Conservation (phyloP, 192 early-diverging fungal genomes). For the Coemansia sp. region DNA sequence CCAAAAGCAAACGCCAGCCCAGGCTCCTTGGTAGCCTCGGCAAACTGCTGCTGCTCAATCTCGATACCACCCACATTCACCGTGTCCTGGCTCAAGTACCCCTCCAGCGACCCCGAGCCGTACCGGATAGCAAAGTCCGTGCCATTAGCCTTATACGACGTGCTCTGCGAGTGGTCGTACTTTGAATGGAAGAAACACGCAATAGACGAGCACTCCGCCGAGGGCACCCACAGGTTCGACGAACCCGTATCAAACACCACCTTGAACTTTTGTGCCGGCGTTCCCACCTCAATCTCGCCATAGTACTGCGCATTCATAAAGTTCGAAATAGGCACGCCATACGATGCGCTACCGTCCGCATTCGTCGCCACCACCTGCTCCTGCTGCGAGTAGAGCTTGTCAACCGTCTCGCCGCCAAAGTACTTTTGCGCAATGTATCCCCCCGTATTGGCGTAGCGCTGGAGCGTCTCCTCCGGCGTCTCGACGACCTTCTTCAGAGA, state of each 20-base stretch:
- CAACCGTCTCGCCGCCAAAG: conserved; percentile 53
- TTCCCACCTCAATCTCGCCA: conserved; percentile 83
- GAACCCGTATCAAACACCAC: conserved; percentile 95
- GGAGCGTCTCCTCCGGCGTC: conserved; percentile 60
- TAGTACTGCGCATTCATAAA: conserved; percentile 98
- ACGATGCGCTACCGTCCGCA: conserved; percentile 57
- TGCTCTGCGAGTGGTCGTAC: conserved; percentile 83
- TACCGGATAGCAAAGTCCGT: conserved; percentile 96
- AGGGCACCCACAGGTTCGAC: conserved; percentile 96
- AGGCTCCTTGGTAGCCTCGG: conserved; percentile 95
- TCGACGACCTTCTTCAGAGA: conserved; percentile 67
- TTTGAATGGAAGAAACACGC: conserved; percentile 93
- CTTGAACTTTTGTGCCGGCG: conserved; percentile 87
- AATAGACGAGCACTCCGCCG: conserved; percentile 89
- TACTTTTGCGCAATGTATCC: conserved; percentile 77
- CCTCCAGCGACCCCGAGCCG: conserved; percentile 91
- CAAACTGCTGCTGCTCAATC: conserved; percentile 81
- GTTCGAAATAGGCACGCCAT: conserved; percentile 82
- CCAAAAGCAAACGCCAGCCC: conserved; percentile 94
- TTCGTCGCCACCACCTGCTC: conserved; percentile 52
- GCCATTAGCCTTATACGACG: conserved; percentile 81
- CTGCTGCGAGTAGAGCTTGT: conserved; percentile 44
- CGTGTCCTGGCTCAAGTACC: conserved; percentile 84
- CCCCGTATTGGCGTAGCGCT: conserved; percentile 65
- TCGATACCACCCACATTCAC: conserved; percentile 72